A percentile compares a stretch with the other conserved stretches of the same genome.
Evolutionary conservation across 129 eudicot species (phyloP).

Genomic region (Helianthus tuberosus): DNA sequence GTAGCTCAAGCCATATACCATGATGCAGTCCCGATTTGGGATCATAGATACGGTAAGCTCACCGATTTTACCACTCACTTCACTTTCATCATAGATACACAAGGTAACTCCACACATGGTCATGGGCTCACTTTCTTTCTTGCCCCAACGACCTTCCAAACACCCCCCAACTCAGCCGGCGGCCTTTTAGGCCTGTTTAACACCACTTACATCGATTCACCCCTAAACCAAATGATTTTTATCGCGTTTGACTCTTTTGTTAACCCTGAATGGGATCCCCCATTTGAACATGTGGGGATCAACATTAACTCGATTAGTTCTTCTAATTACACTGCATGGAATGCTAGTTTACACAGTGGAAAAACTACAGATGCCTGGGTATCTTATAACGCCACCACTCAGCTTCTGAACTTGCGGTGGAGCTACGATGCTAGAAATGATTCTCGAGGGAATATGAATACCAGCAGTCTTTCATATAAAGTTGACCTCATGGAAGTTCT

Average conservation of each 20-base stretch:
- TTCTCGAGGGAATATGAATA: too few species aligned
- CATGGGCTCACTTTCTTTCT: slow-evolving; percentile 58
- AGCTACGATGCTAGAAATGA: slow-evolving; percentile 18
- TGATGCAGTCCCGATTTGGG: slow-evolving; percentile 48
- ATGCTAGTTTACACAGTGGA: slow-evolving; percentile 45
- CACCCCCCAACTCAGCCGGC: slow-evolving; percentile 50
- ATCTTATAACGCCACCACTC: slow-evolving; percentile 42
- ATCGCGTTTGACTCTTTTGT: slow-evolving; percentile 56
- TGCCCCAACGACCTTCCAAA: slow-evolving; percentile 41
- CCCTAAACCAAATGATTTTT: slow-evolving; percentile 30
- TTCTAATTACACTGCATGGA: slow-evolving; percentile 24
- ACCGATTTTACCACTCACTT: slow-evolving; percentile 49
- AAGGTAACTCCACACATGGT: slow-evolving; percentile 18
- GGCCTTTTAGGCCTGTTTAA: slow-evolving; percentile 57
- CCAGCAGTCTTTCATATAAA: slow-evolving; percentile 17
- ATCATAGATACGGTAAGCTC: slow-evolving; percentile 28
- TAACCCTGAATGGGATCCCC: slow-evolving; percentile 50
- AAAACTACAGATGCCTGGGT: slow-evolving; percentile 38
- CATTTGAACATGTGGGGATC: slow-evolving; percentile 46
- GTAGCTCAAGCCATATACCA: slow-evolving; percentile 45
- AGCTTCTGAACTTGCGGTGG: slow-evolving; percentile 38
- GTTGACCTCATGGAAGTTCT: slow-evolving; percentile 36
- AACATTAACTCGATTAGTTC: slow-evolving; percentile 44
- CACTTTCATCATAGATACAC: slow-evolving; percentile 44
- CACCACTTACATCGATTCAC: slow-evolving; percentile 25